phyloP scores from a whole-genome alignment of 2,329 filamentous ascomycete species.

The Thermothelomyces thermophilus region DNA sequence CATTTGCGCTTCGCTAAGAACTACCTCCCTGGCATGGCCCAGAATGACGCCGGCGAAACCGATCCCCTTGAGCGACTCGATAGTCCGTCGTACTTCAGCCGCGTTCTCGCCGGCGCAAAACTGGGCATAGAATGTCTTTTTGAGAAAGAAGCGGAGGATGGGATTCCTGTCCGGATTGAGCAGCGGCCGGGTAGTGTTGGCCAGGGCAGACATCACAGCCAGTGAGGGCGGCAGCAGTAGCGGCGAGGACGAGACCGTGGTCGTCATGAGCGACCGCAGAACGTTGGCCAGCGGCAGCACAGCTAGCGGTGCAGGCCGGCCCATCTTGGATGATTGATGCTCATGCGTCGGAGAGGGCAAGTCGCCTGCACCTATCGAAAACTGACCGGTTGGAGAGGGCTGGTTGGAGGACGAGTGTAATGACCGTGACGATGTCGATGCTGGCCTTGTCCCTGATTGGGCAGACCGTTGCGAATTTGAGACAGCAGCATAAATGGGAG shows the following conservation, averaged over 20 bases:
- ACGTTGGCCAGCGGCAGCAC: conserved; percentile 61
- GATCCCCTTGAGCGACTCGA: conserved; percentile 59
- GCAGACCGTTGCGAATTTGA: not conserved
- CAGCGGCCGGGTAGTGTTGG: conserved; percentile 58
- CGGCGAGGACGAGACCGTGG: conserved; percentile 62
- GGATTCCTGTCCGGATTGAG: conserved; percentile 72
- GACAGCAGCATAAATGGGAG: not conserved
- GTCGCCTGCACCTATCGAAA: conserved; percentile 14
- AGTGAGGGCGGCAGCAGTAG: conserved; percentile 65
- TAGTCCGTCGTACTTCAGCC: conserved; percentile 59
- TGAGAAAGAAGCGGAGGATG: conserved; percentile 61
- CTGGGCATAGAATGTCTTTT: conserved; percentile 81
- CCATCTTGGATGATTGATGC: conserved; percentile 16
- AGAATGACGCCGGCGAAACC: conserved; percentile 82
- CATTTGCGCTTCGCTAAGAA: conserved; percentile 53
- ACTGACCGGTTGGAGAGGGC: conserved; percentile 19
- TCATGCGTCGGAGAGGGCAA: conserved; percentile 5
- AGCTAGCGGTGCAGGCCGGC: conserved; percentile 44
- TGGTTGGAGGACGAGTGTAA: conserved; percentile 27
- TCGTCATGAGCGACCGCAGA: conserved; percentile 63
- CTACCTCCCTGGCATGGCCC: conserved; percentile 76
- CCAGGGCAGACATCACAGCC: conserved; percentile 59
- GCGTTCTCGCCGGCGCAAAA: conserved; percentile 80
- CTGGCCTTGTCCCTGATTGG: conserved; percentile 6
- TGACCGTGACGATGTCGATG: conserved; percentile 20